Conservation (phyloP, 371 early-diverging fungal genomes). For the Lichtheimia ramosa region DNA sequence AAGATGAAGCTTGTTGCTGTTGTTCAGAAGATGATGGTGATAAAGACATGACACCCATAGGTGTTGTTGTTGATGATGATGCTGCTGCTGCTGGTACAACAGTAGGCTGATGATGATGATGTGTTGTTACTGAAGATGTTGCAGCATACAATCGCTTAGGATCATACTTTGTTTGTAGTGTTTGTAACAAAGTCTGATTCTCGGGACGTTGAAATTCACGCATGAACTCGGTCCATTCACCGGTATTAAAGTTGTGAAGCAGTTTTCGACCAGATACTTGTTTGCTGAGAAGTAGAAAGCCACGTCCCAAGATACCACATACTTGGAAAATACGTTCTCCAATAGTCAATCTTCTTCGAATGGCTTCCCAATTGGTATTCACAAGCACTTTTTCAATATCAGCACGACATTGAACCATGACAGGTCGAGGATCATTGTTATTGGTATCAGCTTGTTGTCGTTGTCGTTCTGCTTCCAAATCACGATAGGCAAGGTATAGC, state of each 20-base stretch:
- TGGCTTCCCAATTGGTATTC: constrained; percentile 55
- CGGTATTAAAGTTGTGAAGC: constrained; percentile 50
- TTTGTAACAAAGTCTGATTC: constrained; percentile 32
- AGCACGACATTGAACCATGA: constrained; percentile 41
- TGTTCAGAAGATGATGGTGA: too few species aligned
- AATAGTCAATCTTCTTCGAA: constrained; percentile 50
- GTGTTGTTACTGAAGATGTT: neutral
- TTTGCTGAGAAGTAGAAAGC: constrained; percentile 43
- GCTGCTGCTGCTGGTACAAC: too few species aligned
- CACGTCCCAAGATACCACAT: constrained; percentile 39
- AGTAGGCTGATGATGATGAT: neutral
- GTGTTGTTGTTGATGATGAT: too few species aligned
- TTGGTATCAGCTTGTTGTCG: constrained; percentile 21
- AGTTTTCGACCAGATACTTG: constrained; percentile 53
- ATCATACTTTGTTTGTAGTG: constrained; percentile 36
- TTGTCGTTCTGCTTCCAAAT: constrained; percentile 35
- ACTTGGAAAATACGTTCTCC: constrained; percentile 51
- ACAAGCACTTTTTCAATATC: constrained; percentile 50
- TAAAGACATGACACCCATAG: too few species aligned
- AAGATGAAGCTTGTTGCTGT: too few species aligned
- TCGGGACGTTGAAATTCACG: constrained; percentile 43
- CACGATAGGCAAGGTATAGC: constrained; percentile 43
- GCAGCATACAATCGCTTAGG: constrained; percentile 36
- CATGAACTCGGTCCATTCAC: constrained; percentile 50
- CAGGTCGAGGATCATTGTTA: constrained; percentile 28